A percentile compares a stretch with the other conserved stretches of the same genome.
Evolutionary conservation across 1,139 yeast species (phyloP).

Genomic region (Suhomyces atakaporum): DNA sequence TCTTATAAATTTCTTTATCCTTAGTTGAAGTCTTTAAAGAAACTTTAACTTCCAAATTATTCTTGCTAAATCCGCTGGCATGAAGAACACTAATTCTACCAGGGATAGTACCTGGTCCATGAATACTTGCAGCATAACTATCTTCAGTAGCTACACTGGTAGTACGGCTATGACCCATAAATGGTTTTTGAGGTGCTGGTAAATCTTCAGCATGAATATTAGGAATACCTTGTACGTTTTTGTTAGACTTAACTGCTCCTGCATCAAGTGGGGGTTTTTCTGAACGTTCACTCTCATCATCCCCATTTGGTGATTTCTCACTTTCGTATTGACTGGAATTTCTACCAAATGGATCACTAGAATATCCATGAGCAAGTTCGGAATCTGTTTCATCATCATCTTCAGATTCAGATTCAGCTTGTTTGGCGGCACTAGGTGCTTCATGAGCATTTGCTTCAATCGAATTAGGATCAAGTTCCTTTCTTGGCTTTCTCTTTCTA

Average conservation of each 20-base stretch:
- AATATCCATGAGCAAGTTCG: slow-evolving; percentile 1
- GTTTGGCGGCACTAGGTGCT: slow-evolving; percentile 13
- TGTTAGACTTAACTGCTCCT: slow-evolving; percentile 1
- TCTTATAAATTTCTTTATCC: slow-evolving; percentile 62
- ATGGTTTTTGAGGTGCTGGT: slow-evolving; percentile 44
- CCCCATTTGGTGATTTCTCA: slow-evolving; percentile 12
- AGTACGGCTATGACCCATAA: slow-evolving; percentile 29
- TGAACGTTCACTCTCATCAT: slow-evolving; percentile 28
- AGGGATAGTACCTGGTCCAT: slow-evolving; percentile 40
- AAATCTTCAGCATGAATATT: slow-evolving; percentile 37
- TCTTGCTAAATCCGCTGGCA: slow-evolving; percentile 35
- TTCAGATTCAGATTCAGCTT: slow-evolving; percentile 10
- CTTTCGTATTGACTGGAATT: slow-evolving; percentile 9
- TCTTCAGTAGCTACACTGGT: slow-evolving; percentile 30
- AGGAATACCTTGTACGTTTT: slow-evolving; percentile 30
- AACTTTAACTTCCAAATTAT: slow-evolving; percentile 51
- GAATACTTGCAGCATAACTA: slow-evolving; percentile 41
- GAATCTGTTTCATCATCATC: slow-evolving; percentile 5
- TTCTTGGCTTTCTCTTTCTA: slow-evolving; percentile 24
- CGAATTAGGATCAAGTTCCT: slow-evolving; percentile 13
- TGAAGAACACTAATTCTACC: slow-evolving; percentile 57
- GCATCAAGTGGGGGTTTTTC: slow-evolving; percentile 13
- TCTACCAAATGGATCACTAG: slow-evolving; percentile 5
- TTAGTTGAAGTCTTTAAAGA: slow-evolving; percentile 52
- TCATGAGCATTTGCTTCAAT: slow-evolving; percentile 14